Conservation (phyloP, 192 early-diverging fungal genomes). For the Coemansia sp. region DNA sequence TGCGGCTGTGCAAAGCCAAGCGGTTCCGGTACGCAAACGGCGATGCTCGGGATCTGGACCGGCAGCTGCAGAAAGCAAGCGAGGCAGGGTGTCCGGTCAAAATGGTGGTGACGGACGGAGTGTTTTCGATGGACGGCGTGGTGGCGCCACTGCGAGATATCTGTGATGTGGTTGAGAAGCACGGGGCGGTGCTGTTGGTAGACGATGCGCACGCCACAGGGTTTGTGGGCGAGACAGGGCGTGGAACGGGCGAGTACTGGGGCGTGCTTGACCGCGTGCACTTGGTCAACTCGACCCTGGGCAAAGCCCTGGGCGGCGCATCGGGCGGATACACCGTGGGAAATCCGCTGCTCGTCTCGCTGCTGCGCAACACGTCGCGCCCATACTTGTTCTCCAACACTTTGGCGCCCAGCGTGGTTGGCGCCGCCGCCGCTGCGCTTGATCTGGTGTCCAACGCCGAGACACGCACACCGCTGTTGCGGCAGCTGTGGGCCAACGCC, state of each 20-base stretch:
- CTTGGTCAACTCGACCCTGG: slow-evolving; percentile 62
- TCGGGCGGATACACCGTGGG: slow-evolving; percentile 57
- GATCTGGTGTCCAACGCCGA: slow-evolving; percentile 55
- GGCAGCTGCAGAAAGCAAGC: slow-evolving; percentile 55
- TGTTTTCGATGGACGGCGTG: slow-evolving; percentile 67
- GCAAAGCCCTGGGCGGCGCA: slow-evolving; percentile 61
- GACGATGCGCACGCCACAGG: slow-evolving; percentile 76
- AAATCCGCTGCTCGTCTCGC: slow-evolving; percentile 36
- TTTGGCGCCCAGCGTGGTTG: slow-evolving; percentile 58
- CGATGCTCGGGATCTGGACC: slow-evolving; percentile 67
- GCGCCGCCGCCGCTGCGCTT: slow-evolving; percentile 55
- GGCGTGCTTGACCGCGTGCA: slow-evolving; percentile 58
- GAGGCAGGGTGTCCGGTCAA: slow-evolving; percentile 56
- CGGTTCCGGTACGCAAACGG: slow-evolving; percentile 70
- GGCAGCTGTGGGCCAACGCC: slow-evolving; percentile 62
- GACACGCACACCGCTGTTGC: slow-evolving; percentile 48
- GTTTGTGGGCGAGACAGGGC: slow-evolving; percentile 63
- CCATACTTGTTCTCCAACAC: slow-evolving; percentile 63
- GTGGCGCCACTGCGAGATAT: slow-evolving; percentile 66
- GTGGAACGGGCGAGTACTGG: slow-evolving; percentile 69
- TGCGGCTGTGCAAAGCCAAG: slow-evolving; percentile 65
- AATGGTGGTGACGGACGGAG: slow-evolving; percentile 72
- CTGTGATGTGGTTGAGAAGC: slow-evolving; percentile 67
- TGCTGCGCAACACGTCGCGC: slow-evolving; percentile 58
- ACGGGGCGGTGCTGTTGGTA: slow-evolving; percentile 70